Evolutionary conservation across 148 eudicot genomes (phyloP).

Genomic region (Silene uniflora): DNA sequence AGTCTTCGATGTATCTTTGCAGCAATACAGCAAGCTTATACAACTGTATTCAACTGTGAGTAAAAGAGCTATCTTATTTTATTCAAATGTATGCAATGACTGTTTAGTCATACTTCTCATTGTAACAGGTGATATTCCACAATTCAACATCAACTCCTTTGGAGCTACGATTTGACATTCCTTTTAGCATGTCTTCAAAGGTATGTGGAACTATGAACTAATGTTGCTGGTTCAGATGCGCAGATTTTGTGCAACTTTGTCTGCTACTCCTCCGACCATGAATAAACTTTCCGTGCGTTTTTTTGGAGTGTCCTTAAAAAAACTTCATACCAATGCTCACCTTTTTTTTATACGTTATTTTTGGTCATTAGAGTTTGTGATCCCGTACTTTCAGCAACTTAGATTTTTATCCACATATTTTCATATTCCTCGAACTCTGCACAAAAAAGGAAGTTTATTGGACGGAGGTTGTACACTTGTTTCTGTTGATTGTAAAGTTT

Average conservation of each 20-base stretch:
- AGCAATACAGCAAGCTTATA: slow-evolving; percentile 74
- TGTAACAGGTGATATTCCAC: slow-evolving; percentile 68
- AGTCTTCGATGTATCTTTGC: slow-evolving; percentile 85
- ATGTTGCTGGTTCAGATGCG: background rate
- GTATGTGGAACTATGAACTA: slow-evolving; percentile 31
- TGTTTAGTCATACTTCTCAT: slow-evolving; percentile 7
- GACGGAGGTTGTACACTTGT: background rate
- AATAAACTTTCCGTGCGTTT: background rate
- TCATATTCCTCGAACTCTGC: background rate
- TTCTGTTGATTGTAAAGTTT: background rate
- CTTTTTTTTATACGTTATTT: too few species aligned
- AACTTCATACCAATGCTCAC: too few species aligned
- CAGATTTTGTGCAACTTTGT: background rate
- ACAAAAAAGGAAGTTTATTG: background rate
- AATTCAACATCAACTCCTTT: slow-evolving; percentile 78
- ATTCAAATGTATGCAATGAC: background rate
- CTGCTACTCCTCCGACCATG: background rate
- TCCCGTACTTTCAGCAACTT: background rate
- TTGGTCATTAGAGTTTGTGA: background rate
- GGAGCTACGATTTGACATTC: slow-evolving; percentile 93
- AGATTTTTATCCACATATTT: background rate
- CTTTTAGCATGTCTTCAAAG: slow-evolving; percentile 90
- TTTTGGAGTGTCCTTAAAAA: too few species aligned
- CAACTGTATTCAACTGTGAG: slow-evolving; percentile 90
- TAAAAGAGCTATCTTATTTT: slow-evolving; percentile 17